Conservation (phyloP, 352 stramenopile species). For the Phytophthora cryptogea region DNA sequence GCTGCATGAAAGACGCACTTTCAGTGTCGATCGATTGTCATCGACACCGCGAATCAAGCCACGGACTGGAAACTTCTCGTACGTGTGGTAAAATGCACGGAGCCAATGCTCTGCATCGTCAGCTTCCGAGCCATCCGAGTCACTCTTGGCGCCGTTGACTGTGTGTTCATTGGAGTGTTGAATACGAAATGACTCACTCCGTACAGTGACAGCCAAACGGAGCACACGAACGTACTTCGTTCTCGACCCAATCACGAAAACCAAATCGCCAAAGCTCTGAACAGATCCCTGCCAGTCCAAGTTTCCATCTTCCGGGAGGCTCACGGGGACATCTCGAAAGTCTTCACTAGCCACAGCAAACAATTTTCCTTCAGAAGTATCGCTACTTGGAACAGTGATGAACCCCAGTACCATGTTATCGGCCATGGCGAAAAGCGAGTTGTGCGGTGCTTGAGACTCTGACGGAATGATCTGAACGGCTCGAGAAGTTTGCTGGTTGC, state of each 20-base stretch:
- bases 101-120: conserved; percentile 30
- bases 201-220: conserved; percentile 40
- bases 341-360: conserved; percentile 42
- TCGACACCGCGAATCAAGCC: conserved; percentile 39
- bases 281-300: conserved; percentile 12
- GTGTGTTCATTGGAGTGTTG: conserved; percentile 37
- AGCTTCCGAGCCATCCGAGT: conserved; percentile 5
- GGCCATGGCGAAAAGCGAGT: conserved; percentile 29
- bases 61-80: conserved; percentile 39
- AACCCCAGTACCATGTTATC: conserved; percentile 44
- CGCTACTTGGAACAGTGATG: background rate
- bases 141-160: conserved; percentile 20
- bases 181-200: conserved; percentile 63
- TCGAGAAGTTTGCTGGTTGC: conserved; percentile 53
- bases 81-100: conserved; percentile 37
- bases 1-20: conserved; percentile 31
- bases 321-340: conserved; percentile 39
- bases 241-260: conserved; percentile 37
- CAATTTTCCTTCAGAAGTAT: conserved; percentile 12
- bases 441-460: background rate
- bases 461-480: conserved; percentile 26
- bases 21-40: conserved; percentile 24
- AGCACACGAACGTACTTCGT: conserved; percentile 18
- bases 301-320: background rate
- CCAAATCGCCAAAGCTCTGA: conserved; percentile 31